These are phyloP conservation scores for Globisporangium carolinianum DNA, from an alignment of 352 stramenopile species.

Conservation along the genomic window DNA sequence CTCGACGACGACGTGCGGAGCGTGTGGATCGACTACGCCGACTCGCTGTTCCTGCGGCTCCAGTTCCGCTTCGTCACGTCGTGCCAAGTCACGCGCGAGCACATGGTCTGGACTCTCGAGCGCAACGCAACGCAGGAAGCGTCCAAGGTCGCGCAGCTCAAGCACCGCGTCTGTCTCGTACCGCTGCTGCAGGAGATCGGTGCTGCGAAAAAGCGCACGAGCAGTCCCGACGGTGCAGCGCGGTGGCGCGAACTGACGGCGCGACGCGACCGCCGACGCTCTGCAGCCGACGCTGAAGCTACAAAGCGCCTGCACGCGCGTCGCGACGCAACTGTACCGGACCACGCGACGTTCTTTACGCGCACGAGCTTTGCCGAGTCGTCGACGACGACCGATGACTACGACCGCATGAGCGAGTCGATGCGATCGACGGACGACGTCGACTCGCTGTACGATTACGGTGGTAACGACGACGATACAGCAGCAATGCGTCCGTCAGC, in stretches of 20 bases:
- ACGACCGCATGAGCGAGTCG: conserved; percentile 22
- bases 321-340: conserved; percentile 20
- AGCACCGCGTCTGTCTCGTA: conserved; percentile 50
- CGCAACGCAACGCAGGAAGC: conserved; percentile 50
- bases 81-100: conserved; percentile 62
- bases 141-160: conserved; percentile 49
- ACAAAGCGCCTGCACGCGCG: background rate
- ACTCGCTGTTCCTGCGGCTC: conserved; percentile 56
- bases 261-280: background rate
- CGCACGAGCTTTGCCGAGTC: conserved; percentile 26
- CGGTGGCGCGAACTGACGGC: background rate
- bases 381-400: conserved; percentile 26
- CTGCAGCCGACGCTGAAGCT: background rate
- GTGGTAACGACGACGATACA: background rate
- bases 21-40: conserved; percentile 58
- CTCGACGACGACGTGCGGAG: conserved; percentile 3
- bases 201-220: conserved; percentile 8
- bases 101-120: conserved; percentile 66
- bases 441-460: conserved; percentile 1
- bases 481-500: no score
- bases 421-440: conserved; percentile 9
- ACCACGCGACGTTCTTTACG: conserved; percentile 35
- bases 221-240: background rate
- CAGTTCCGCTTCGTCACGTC: conserved; percentile 70
- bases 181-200: conserved; percentile 39